Evolutionary conservation across 148 eudicot species (phyloP).

Genomic region (Vaccinium macrocarpon): DNA sequence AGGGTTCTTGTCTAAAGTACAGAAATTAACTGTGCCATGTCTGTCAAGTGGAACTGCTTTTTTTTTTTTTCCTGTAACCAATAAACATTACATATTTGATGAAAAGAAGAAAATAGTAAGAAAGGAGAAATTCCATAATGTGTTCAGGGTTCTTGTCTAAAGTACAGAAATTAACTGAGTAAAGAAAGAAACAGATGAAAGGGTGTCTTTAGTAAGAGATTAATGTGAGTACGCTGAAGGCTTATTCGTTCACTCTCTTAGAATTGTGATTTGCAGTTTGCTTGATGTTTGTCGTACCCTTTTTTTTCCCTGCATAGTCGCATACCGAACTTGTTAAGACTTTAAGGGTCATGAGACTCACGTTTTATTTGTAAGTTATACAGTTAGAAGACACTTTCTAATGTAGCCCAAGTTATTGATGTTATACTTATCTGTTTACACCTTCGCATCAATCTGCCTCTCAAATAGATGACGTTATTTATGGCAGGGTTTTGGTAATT

Average conservation of each 20-base stretch:
- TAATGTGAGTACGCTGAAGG: neutral
- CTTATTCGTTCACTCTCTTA: neutral
- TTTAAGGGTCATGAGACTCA: neutral
- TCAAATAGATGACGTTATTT: neutral
- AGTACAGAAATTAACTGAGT: neutral
- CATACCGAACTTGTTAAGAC: neutral
- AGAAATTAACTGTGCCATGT: neutral
- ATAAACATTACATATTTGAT: neutral
- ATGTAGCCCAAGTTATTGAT: neutral
- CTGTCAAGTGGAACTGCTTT: neutral
- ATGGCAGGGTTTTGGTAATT: conserved; percentile 4
- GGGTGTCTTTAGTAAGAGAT: neutral
- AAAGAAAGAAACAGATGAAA: conserved; percentile 6
- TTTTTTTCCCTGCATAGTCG: neutral
- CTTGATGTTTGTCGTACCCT: neutral
- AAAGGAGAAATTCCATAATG: neutral
- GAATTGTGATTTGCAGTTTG: neutral
- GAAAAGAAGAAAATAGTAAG: neutral
- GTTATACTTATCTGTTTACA: neutral
- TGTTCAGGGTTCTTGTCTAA: neutral
- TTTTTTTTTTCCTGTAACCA: neutral
- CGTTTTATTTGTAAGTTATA: no score
- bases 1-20: neutral
- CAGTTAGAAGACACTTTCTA: neutral
- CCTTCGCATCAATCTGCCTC: neutral